Percentiles rank a stretch among this genome's conserved stretches.
These are phyloP conservation scores for Fusarium virguliforme DNA, from an alignment of 2,329 filamentous ascomycete species.

Conservation along the genomic window DNA sequence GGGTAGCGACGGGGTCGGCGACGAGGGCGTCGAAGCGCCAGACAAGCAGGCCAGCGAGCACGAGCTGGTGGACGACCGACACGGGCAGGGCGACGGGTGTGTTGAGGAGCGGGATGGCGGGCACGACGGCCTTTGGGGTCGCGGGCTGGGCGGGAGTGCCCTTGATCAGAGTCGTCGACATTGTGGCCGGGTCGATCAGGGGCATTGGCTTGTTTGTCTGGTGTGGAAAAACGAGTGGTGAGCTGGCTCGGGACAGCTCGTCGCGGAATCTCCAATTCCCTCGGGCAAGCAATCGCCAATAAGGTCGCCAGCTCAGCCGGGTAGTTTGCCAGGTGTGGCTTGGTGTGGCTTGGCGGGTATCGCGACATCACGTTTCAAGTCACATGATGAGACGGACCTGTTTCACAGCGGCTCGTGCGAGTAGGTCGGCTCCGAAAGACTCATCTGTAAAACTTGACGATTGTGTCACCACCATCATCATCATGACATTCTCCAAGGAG, in stretches of 20 bases:
- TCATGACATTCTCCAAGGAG: conserved; percentile 24
- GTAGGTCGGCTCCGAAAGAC: conserved; percentile 36
- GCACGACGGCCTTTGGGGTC: conserved; percentile 52
- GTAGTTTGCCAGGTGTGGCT: conserved; percentile 40
- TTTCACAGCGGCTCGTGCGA: background rate
- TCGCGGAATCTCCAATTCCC: conserved; percentile 26
- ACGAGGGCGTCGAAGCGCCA: conserved; percentile 78
- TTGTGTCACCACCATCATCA: conserved; percentile 10
- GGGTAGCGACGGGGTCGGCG: conserved; percentile 76
- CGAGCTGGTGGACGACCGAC: conserved; percentile 77
- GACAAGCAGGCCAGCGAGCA: conserved; percentile 77
- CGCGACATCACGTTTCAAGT: conserved; percentile 38
- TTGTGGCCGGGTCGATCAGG: conserved; percentile 57
- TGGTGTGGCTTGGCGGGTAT: conserved; percentile 19
- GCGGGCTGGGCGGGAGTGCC: conserved; percentile 50
- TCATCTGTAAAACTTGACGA: conserved; percentile 23
- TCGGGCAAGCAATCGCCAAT: conserved; percentile 28
- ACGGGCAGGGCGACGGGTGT: conserved; percentile 64
- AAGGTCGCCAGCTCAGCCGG: conserved; percentile 32
- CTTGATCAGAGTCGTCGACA: conserved; percentile 57
- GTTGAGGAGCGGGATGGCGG: conserved; percentile 59
- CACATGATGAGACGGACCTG: conserved; percentile 38
- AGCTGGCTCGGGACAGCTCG: conserved; percentile 38
- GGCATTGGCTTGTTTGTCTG: conserved; percentile 48
- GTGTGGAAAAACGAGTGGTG: conserved; percentile 33